Evolutionary conservation across 371 early-diverging fungal species (phyloP).

Genomic region (Mycotypha africana): DNA sequence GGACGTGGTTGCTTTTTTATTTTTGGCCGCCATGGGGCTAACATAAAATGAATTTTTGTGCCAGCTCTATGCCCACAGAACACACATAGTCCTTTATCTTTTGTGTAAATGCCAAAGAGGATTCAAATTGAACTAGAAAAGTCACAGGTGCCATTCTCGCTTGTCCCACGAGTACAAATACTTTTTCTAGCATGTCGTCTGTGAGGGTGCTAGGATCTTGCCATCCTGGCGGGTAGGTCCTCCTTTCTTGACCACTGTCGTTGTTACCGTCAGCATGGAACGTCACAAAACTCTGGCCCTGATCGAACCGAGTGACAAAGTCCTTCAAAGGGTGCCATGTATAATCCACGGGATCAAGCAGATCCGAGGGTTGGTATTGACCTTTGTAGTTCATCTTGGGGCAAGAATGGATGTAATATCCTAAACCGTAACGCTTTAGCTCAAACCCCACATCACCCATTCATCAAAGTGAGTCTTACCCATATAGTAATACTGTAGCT

Average conservation of each 20-base stretch:
- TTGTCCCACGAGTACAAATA: constrained; percentile 6
- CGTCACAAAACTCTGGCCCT: constrained; percentile 9
- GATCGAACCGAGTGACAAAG: constrained; percentile 8
- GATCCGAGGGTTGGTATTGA: constrained; percentile 75
- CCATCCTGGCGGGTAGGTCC: constrained; percentile 15
- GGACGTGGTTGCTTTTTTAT: too few species aligned
- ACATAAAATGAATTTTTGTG: too few species aligned
- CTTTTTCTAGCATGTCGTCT: constrained; percentile 1
- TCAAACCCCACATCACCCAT: too few species aligned
- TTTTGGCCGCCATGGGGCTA: too few species aligned
- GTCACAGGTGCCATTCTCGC: constrained; percentile 7
- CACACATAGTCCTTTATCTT: constrained; percentile 11
- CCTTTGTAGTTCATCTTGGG: constrained; percentile 93
- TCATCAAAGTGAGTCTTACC: too few species aligned
- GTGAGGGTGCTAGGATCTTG: constrained; percentile 7
- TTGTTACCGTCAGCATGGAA: neutral
- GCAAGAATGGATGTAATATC: constrained; percentile 86
- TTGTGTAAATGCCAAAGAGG: neutral
- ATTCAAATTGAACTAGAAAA: constrained; percentile 1
- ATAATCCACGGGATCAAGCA: constrained; percentile 61
- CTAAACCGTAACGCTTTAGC: constrained; percentile 37
- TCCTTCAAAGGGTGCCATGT: constrained; percentile 31
- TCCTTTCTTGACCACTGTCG: too few species aligned
- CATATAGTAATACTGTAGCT: constrained; percentile 82
- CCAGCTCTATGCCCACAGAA: constrained; percentile 14